Conservation (phyloP, 2,329 filamentous ascomycete genomes). For the Pestalotiopsis sp. region DNA sequence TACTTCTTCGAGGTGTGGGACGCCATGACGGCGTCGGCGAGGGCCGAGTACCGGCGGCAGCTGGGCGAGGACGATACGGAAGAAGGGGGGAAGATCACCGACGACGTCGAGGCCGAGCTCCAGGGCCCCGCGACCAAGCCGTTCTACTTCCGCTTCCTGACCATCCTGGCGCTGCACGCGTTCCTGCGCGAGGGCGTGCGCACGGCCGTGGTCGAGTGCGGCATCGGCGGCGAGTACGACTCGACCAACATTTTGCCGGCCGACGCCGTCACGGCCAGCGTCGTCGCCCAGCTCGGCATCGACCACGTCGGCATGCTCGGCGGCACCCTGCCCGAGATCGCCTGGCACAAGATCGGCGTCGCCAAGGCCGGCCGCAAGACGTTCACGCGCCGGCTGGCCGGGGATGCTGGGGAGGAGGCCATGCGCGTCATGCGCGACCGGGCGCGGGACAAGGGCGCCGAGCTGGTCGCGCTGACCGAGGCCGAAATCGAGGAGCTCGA, state of each 20-base stretch:
- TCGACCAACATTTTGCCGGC: conserved; percentile 80
- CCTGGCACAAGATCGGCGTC: conserved; percentile 92
- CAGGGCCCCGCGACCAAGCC: conserved; percentile 71
- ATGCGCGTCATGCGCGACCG: conserved; percentile 59
- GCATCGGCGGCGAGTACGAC: conserved; percentile 92
- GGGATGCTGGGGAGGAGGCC: conserved; percentile 40
- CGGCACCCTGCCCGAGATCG: conserved; percentile 75
- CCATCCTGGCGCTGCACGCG: conserved; percentile 82
- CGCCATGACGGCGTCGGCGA: conserved; percentile 44
- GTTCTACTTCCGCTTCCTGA: conserved; percentile 90
- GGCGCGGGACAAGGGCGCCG: conserved; percentile 57
- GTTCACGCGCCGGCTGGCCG: conserved; percentile 63
- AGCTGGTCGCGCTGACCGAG: conserved; percentile 45
- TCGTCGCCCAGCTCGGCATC: conserved; percentile 80
- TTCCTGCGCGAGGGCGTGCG: conserved; percentile 78
- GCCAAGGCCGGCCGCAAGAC: conserved; percentile 69
- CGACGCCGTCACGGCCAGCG: conserved; percentile 67
- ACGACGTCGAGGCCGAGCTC: conserved; percentile 52
- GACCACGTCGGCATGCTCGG: conserved; percentile 85
- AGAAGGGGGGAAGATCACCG: conserved; percentile 19
- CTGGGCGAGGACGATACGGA: background rate
- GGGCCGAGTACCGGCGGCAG: conserved; percentile 21
- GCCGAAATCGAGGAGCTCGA: conserved; percentile 40
- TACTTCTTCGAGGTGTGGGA: conserved; percentile 91
- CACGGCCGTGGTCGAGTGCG: conserved; percentile 85